These are phyloP conservation scores for Eucalyptus urophylla DNA, from an alignment of 345 rosid species.

Conservation along the genomic window DNA sequence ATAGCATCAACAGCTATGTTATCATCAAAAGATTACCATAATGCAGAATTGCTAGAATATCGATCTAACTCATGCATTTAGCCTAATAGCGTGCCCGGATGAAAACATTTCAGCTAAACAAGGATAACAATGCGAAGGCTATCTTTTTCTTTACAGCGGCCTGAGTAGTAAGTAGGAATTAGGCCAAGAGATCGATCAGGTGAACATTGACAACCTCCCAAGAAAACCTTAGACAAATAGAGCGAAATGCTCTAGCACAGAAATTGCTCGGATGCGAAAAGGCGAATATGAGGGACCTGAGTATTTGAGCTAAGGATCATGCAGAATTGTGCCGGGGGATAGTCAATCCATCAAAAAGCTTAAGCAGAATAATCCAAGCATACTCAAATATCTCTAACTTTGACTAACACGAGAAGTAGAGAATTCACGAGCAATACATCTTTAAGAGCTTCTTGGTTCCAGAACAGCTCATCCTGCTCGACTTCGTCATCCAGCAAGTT, in stretches of 20 bases:
- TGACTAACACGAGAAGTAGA: not conserved
- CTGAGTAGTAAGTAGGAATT: not conserved
- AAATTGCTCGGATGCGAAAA: not conserved
- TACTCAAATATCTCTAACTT: not conserved
- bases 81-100: not conserved
- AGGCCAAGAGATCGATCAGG: not conserved
- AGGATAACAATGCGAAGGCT: not conserved
- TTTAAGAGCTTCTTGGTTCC: slow-evolving; percentile 95
- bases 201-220: not conserved
- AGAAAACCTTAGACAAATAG: not conserved
- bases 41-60: not conserved
- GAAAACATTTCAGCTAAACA: not conserved
- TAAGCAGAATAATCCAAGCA: not conserved
- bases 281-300: not conserved
- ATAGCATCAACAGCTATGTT: not conserved
- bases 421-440: not conserved
- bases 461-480: slow-evolving; percentile 83
- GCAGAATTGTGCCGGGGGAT: not conserved
- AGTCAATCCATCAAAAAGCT: not conserved
- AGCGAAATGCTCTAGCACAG: not conserved
- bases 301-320: not conserved
- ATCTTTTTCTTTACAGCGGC: not conserved
- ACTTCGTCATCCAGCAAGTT: slow-evolving; percentile 77
- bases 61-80: not conserved
- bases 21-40: not conserved